phyloP scores from a whole-genome alignment of 805 yeast genomes.

The Saturnispora hagleri region DNA sequence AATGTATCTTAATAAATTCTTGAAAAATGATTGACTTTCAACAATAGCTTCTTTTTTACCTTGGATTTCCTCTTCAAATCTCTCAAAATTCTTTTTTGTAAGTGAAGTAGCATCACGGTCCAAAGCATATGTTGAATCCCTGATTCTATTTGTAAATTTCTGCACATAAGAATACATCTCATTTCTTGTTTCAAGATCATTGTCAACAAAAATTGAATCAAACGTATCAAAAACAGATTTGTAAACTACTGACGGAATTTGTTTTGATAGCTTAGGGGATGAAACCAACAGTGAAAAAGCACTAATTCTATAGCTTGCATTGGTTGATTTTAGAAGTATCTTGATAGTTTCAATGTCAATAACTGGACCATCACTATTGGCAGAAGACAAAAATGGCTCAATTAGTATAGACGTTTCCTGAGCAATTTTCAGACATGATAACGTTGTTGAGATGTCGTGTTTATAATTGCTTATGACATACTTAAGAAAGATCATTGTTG shows the following conservation, averaged over 20 bases:
- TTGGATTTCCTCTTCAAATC: conserved; percentile 33
- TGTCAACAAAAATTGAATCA: conserved; percentile 50
- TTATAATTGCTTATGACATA: conserved; percentile 12
- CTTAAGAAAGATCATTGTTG: conserved; percentile 26
- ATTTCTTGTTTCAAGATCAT: conserved; percentile 59
- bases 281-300: conserved; percentile 53
- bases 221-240: conserved; percentile 35
- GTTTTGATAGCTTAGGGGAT: conserved; percentile 52
- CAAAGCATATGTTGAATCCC: conserved; percentile 58
- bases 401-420: conserved; percentile 46
- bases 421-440: conserved; percentile 55
- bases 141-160: conserved; percentile 52
- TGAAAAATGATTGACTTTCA: conserved; percentile 28
- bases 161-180: conserved; percentile 54
- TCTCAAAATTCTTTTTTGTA: conserved; percentile 23
- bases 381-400: conserved; percentile 38
- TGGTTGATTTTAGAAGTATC: conserved; percentile 37
- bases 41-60: conserved; percentile 23
- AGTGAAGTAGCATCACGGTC: conserved; percentile 42
- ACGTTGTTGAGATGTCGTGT: conserved; percentile 31
- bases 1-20: conserved; percentile 23
- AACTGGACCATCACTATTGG: conserved; percentile 2
- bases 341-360: conserved; percentile 25
- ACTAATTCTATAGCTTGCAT: conserved; percentile 34
- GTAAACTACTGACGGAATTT: conserved; percentile 39